phyloP scores from a whole-genome alignment of 208 protist genomes.

The Novymonas esmeraldas region DNA sequence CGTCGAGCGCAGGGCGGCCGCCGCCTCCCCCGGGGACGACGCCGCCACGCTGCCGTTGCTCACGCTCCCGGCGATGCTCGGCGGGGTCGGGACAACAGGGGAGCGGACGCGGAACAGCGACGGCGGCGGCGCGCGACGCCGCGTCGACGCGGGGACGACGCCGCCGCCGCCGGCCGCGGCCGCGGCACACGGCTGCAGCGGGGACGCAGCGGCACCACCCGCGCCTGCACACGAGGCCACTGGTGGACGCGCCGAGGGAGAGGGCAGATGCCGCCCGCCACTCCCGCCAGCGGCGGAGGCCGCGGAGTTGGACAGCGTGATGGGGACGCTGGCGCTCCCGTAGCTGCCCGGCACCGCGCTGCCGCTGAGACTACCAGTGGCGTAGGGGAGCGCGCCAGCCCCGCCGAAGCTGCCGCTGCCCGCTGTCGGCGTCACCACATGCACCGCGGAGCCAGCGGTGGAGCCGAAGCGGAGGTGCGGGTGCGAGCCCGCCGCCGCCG shows the following conservation, averaged over 20 bases:
- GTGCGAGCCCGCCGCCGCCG: too few species aligned
- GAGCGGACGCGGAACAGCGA: constrained; percentile 11
- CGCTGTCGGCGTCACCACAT: not conserved
- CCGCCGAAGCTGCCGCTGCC: constrained; percentile 9
- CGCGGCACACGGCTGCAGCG: not conserved
- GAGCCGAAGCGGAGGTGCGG: not conserved
- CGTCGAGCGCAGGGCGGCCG: constrained; percentile 2
- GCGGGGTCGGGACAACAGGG: not conserved
- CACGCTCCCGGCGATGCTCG: not conserved
- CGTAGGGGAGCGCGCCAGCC: not conserved
- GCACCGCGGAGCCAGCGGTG: not conserved
- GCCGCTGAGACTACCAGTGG: not conserved
- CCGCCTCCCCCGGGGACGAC: constrained; percentile 2
- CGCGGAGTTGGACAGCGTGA: not conserved
- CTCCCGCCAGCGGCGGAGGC: not conserved
- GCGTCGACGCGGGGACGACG: not conserved
- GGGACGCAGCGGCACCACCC: not conserved
- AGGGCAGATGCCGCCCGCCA: constrained; percentile 1
- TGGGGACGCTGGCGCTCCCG: not conserved
- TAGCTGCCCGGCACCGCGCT: not conserved
- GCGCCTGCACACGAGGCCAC: not conserved
- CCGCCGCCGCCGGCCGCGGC: not conserved
- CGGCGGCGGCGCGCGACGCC: constrained; percentile 18
- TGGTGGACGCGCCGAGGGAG: not conserved
- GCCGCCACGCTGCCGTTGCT: constrained; percentile 1